Conservation (phyloP, 2,329 filamentous ascomycete species). For the Fonsecaea pedrosoi region DNA sequence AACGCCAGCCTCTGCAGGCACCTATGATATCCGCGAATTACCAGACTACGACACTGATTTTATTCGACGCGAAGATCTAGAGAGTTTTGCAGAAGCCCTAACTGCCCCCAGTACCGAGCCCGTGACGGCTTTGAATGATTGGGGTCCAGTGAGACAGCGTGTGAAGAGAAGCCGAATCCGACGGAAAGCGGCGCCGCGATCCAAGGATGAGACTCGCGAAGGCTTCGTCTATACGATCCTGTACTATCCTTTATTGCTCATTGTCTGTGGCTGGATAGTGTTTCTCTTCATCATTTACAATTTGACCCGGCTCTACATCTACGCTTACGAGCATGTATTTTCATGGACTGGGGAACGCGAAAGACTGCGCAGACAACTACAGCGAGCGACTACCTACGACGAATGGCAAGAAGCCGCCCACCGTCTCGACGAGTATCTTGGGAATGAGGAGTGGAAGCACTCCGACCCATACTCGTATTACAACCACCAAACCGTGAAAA, state of each 20-base stretch:
- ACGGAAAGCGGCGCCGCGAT: constrained; percentile 58
- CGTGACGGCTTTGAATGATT: constrained; percentile 91
- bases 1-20: constrained; percentile 10
- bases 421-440: constrained; percentile 79
- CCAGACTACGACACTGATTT: constrained; percentile 85
- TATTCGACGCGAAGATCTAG: constrained; percentile 72
- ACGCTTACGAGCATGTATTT: constrained; percentile 86
- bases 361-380: constrained; percentile 72
- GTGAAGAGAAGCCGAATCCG: constrained; percentile 59
- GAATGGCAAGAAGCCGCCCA: constrained; percentile 85
- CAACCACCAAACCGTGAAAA: constrained; percentile 80
- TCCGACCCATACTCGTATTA: constrained; percentile 75
- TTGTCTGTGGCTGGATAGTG: constrained; percentile 80
- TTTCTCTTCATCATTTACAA: constrained; percentile 77
- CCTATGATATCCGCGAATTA: constrained; percentile 51
- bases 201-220: constrained; percentile 90
- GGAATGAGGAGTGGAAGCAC: constrained; percentile 65
- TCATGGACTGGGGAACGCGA: constrained; percentile 86
- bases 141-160: constrained; percentile 83
- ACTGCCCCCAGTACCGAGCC: constrained; percentile 79
- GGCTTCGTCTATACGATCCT: constrained; percentile 86
- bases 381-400: constrained; percentile 73
- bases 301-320: constrained; percentile 85
- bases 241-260: constrained; percentile 88
- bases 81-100: constrained; percentile 80